Conservation (phyloP, 495 filamentous ascomycete genomes). For the Lindgomyces ingoldianus region DNA sequence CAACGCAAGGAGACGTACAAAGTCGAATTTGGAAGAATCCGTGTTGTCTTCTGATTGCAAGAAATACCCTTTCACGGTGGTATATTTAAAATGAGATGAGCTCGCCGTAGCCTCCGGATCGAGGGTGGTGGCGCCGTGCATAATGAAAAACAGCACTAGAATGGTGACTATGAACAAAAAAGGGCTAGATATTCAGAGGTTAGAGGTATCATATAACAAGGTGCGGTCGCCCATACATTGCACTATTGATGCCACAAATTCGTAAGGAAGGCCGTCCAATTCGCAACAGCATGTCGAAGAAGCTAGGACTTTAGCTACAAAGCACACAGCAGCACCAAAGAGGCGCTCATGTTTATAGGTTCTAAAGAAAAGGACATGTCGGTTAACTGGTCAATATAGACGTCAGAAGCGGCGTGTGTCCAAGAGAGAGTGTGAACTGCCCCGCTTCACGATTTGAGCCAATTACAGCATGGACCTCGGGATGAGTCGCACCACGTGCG, state of each 20-base stretch:
- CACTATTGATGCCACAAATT: not conserved
- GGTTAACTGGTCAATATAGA: no score
- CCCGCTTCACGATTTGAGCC: not conserved
- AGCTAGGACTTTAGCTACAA: not conserved
- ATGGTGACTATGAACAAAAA: not conserved
- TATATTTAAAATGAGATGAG: slow-evolving; percentile 25
- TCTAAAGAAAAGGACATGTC: no score
- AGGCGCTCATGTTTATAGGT: not conserved
- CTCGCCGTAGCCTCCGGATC: not conserved
- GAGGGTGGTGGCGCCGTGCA: not conserved
- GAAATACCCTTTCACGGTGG: slow-evolving; percentile 37
- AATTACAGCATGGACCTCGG: no score
- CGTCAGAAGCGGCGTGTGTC: no score
- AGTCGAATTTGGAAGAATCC: slow-evolving; percentile 33
- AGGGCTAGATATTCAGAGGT: no score
- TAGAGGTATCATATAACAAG: not conserved
- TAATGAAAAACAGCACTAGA: not conserved
- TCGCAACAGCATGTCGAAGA: not conserved
- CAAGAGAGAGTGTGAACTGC: no score
- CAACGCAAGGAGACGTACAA: slow-evolving; percentile 18
- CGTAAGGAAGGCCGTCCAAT: not conserved
- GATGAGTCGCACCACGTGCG: not conserved
- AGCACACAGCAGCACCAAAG: not conserved
- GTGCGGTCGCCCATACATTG: not conserved
- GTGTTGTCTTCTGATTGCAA: slow-evolving; percentile 35